Conservation (phyloP, 805 yeast genomes). For the Cyberlindnera bimundalis region DNA sequence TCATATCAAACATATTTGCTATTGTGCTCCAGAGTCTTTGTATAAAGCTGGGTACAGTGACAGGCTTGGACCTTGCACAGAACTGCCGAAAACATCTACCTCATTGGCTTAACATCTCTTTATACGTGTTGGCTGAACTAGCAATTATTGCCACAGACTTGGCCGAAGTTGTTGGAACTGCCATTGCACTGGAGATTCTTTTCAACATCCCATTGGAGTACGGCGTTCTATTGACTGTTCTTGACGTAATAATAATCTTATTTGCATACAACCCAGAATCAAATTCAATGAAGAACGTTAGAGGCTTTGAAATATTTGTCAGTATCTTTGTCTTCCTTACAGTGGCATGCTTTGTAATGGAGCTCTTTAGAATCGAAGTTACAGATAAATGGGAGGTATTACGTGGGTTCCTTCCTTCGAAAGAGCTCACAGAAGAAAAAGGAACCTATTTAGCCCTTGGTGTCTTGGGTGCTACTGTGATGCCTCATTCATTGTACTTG, state of each 20-base stretch:
- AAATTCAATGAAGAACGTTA: conserved; percentile 69
- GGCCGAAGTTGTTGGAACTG: conserved; percentile 94
- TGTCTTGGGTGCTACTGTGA: conserved; percentile 88
- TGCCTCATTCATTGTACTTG: conserved; percentile 86
- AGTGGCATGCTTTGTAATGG: conserved; percentile 69
- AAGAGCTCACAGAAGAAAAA: conserved; percentile 54
- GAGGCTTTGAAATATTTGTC: conserved; percentile 77
- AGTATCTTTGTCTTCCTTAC: conserved; percentile 67
- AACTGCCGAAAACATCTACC: conserved; percentile 70
- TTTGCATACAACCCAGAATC: conserved; percentile 74
- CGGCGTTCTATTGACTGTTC: conserved; percentile 77
- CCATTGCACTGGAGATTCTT: conserved; percentile 75
- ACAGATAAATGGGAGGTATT: conserved; percentile 50
- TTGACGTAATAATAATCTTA: conserved; percentile 76
- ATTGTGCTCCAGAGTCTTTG: conserved; percentile 68
- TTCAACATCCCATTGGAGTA: conserved; percentile 67
- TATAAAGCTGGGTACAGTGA: conserved; percentile 72
- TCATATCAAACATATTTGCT: conserved; percentile 69
- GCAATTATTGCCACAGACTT: conserved; percentile 91
- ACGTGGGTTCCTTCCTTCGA: conserved; percentile 69
- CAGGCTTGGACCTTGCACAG: conserved; percentile 77
- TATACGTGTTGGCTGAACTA: conserved; percentile 73
- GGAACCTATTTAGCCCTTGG: conserved; percentile 79
- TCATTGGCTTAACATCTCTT: conserved; percentile 48
- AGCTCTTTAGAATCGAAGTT: conserved; percentile 56